Evolutionary conservation across 768 basidiomycete genomes (phyloP), one percentile per base, ranked within the genome.

Genomic region (Macrocybe gigantea): DNA sequence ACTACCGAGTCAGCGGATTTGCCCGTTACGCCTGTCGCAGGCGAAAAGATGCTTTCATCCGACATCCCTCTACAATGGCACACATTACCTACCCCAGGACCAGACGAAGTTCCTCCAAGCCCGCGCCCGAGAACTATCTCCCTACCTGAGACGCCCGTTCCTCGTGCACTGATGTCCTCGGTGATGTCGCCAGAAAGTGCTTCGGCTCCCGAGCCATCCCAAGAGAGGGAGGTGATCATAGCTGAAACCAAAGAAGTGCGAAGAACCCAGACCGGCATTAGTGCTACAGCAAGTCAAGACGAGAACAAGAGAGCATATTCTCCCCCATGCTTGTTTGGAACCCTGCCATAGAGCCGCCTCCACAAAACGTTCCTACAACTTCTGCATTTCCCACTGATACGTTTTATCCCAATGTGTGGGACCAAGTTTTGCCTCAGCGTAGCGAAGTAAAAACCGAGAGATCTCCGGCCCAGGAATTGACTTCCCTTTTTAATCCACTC

Each of bases 331-430:
- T 85, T 34, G 60, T 75, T n/a, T 93, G 91, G 89, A 88, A 92
- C 64, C 82, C 90, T 7, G 80, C 85, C 12, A 51, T 83, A 12
- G 85, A 89, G 52, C 86, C 89, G 0, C 93, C 93, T 3, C 89
- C 92, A 3, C 82, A 72, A 32, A 69, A 67, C 35, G 66, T 73
- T 13, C 81, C 82, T 13, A 62, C 77, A 49, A 55, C 64, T 0
- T 78, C 73, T 57, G 77, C 74, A 55, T 89, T 85, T 55, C 84
- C 85, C n/a, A 61, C 77, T 32, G 78, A 85, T 51, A 84, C 85
- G 0, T 86, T 88, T 63, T 95, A 88, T 62, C 75, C 82, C 33
- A 92, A 94, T 60, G 74, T 81, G 30, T 97, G 94, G 95, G 93
- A 97, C 60, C 70, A 78, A 50, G 22, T 22, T 22, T 22, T 22